Conservation (phyloP, 129 eudicot species). For the Smallanthus sonchifolius region DNA sequence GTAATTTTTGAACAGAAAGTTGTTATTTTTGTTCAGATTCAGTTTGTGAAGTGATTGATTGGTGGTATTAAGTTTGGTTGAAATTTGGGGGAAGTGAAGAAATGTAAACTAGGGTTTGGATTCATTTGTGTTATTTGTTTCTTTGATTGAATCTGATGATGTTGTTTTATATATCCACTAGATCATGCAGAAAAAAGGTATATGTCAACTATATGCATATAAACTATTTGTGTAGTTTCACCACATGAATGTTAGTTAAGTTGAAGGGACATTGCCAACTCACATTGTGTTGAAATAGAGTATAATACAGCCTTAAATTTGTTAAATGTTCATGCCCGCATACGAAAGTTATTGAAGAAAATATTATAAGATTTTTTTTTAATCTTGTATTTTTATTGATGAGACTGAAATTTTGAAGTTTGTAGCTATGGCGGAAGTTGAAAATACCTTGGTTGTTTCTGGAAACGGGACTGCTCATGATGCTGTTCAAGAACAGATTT, state of each 20-base stretch:
- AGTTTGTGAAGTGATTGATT: conserved; percentile 6
- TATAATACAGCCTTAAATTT: background rate
- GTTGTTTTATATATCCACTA: background rate
- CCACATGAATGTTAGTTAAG: background rate
- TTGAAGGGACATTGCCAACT: conserved; percentile 8
- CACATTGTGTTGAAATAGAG: background rate
- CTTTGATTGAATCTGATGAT: conserved; percentile 11
- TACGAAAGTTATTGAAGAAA: background rate
- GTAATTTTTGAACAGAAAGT: background rate
- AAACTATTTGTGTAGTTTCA: background rate
- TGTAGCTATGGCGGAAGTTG: conserved; percentile 60
- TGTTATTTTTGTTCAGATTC: conserved; percentile 16
- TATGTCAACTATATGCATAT: background rate
- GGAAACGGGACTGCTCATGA: conserved; percentile 46
- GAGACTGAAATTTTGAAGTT: background rate
- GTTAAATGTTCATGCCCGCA: background rate
- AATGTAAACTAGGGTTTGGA: conserved; percentile 26
- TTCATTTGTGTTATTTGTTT: background rate
- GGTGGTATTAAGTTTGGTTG: conserved; percentile 11
- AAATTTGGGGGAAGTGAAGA: conserved; percentile 12
- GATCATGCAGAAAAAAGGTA: conserved; percentile 16
- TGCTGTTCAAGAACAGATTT: conserved; percentile 35
- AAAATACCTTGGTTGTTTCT: conserved; percentile 29
- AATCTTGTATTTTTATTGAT: background rate
- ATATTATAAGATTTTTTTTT: background rate